Evolutionary conservation across 495 filamentous ascomycete genomes (phyloP).

Genomic region (Barbatosphaeria neglecta): DNA sequence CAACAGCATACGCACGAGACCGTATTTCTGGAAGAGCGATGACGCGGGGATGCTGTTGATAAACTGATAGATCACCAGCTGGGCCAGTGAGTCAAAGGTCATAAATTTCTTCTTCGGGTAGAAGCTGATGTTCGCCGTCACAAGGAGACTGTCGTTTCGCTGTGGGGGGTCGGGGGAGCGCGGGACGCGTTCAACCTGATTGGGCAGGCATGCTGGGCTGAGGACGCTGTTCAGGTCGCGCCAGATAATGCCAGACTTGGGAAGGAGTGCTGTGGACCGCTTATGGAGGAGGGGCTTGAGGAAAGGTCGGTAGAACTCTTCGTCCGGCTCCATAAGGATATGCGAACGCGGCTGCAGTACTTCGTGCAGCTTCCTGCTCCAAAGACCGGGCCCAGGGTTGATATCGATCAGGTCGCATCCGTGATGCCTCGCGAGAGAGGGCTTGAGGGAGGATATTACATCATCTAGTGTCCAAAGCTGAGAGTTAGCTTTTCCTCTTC

Average conservation of each 20-base stretch:
- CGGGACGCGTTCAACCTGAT: slow-evolving; percentile 24
- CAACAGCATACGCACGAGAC: slow-evolving; percentile 60
- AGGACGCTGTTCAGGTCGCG: slow-evolving; percentile 38
- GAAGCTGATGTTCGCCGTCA: slow-evolving; percentile 46
- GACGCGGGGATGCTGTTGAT: slow-evolving; percentile 27
- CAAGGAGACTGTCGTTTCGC: slow-evolving; percentile 54
- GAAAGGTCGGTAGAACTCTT: slow-evolving; percentile 38
- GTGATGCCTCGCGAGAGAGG: slow-evolving; percentile 45
- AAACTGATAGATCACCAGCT: slow-evolving; percentile 36
- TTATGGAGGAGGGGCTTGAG: slow-evolving; percentile 50
- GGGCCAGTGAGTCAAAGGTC: slow-evolving; percentile 24
- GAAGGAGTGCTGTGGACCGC: slow-evolving; percentile 41
- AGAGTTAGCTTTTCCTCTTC: background rate
- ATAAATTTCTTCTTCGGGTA: slow-evolving; percentile 23
- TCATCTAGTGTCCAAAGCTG: slow-evolving; percentile 15
- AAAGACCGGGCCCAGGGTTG: slow-evolving; percentile 64
- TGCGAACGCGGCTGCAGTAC: slow-evolving; percentile 65
- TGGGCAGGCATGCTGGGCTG: slow-evolving; percentile 31
- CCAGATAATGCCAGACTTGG: slow-evolving; percentile 36
- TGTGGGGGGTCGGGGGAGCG: slow-evolving; percentile 17
- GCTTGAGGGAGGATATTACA: slow-evolving; percentile 22
- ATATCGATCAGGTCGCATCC: slow-evolving; percentile 78
- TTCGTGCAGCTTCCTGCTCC: slow-evolving; percentile 64
- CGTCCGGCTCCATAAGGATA: slow-evolving; percentile 61
- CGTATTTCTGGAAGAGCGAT: slow-evolving; percentile 45